Conservation (phyloP, 148 eudicot genomes). For the Chenopodium album region DNA sequence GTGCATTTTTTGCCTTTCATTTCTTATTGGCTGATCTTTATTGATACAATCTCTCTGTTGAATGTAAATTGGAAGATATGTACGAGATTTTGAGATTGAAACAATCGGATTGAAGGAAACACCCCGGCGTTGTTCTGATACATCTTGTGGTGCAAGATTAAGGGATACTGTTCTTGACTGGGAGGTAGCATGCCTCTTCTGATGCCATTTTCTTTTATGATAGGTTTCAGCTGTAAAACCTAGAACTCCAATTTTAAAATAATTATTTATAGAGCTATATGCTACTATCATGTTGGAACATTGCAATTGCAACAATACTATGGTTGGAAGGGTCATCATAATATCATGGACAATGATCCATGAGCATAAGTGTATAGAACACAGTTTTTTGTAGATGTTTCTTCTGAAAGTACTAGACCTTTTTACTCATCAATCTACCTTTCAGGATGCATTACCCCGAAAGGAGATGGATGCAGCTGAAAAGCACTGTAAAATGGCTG, state of each 20-base stretch:
- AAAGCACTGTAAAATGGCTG: slow-evolving; percentile 85
- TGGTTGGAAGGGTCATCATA: not conserved
- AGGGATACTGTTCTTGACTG: slow-evolving; percentile 95
- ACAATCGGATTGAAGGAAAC: slow-evolving; percentile 95
- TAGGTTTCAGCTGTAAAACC: not conserved
- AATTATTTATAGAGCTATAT: not conserved
- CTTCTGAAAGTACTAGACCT: not conserved
- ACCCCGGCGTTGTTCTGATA: slow-evolving; percentile 63
- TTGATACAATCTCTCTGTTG: slow-evolving; percentile 14
- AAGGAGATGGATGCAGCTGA: slow-evolving; percentile 92
- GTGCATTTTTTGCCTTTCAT: not conserved
- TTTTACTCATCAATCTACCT: not conserved
- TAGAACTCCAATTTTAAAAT: not conserved
- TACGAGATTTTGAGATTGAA: slow-evolving; percentile 96
- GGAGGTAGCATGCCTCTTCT: slow-evolving; percentile 61
- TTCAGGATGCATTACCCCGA: slow-evolving; percentile 86
- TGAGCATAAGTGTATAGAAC: not conserved
- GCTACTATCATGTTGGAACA: not conserved
- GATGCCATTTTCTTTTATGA: not conserved
- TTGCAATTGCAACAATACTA: not conserved
- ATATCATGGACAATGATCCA: not conserved
- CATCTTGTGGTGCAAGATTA: slow-evolving; percentile 62
- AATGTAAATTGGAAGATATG: slow-evolving; percentile 51
- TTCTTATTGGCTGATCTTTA: not conserved
- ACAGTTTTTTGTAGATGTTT: not conserved